Percentiles rank a stretch among this genome's conserved stretches.
These are phyloP conservation scores for Globisporangium uncinulatum DNA, from an alignment of 352 stramenopile species.

Conservation along the genomic window DNA sequence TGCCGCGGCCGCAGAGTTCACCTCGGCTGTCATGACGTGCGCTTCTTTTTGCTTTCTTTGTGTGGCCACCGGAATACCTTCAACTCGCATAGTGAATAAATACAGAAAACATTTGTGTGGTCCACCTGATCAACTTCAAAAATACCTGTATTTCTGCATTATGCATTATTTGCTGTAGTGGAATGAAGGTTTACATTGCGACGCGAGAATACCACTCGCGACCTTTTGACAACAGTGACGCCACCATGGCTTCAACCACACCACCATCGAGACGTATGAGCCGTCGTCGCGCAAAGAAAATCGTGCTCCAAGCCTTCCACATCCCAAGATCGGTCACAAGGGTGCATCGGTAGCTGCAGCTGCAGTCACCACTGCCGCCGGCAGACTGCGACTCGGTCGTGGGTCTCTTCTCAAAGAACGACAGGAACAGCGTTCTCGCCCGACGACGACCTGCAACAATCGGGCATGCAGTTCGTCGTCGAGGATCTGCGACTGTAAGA, in stretches of 20 bases:
- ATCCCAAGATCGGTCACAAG: conserved; percentile 11
- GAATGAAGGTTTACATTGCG: too few species aligned
- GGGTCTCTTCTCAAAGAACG: conserved; percentile 16
- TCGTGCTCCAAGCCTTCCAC: conserved; percentile 32
- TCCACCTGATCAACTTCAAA: too few species aligned
- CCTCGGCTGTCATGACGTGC: conserved; percentile 54
- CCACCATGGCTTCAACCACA: too few species aligned
- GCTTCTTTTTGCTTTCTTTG: background rate
- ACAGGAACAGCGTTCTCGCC: conserved; percentile 13
- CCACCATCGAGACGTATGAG: too few species aligned
- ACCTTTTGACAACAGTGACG: too few species aligned
- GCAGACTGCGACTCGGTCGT: conserved; percentile 6
- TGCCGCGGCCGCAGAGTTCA: conserved; percentile 53
- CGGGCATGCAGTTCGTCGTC: conserved; percentile 45
- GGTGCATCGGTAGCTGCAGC: background rate
- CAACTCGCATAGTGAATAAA: conserved; percentile 2
- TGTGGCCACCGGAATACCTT: background rate
- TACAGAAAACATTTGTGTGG: background rate
- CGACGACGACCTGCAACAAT: conserved; percentile 49
- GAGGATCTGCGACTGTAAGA: conserved; percentile 52
- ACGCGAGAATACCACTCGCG: too few species aligned
- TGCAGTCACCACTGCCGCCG: background rate
- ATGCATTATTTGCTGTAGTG: too few species aligned
- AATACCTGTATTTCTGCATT: too few species aligned
- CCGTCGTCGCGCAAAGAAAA: conserved; percentile 25